phyloP scores from a whole-genome alignment of 805 yeast genomes.

The Candida golubevii region DNA sequence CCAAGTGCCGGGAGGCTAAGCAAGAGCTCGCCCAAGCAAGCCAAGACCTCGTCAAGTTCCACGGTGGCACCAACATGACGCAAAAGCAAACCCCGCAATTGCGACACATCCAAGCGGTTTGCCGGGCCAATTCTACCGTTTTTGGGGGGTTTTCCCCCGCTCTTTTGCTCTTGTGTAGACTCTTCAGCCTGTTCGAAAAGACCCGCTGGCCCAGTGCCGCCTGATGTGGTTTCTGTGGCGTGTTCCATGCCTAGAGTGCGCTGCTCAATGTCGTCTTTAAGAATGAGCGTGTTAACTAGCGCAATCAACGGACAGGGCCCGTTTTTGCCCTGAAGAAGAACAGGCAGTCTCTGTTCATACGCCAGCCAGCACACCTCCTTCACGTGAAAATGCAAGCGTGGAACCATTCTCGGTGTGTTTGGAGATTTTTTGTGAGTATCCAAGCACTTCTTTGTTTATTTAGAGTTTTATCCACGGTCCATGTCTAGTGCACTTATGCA shows the following conservation, averaged over 20 bases:
- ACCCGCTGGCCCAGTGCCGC: neutral
- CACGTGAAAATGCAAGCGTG: constrained; percentile 15
- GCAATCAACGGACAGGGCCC: constrained; percentile 91
- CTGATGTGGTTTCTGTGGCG: neutral
- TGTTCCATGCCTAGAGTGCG: constrained; percentile 2
- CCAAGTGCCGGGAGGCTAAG: constrained; percentile 17
- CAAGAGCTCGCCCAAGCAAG: constrained; percentile 46
- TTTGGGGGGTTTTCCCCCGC: neutral
- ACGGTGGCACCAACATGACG: constrained; percentile 8
- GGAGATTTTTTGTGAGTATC: too few species aligned
- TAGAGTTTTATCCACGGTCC: too few species aligned
- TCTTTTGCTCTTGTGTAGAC: neutral
- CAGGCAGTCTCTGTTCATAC: constrained; percentile 41
- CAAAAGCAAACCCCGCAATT: constrained; percentile 7
- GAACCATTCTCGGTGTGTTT: neutral
- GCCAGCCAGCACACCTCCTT: constrained; percentile 32
- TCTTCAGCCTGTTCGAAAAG: too few species aligned
- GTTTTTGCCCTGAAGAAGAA: constrained; percentile 71
- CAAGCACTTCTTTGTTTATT: too few species aligned
- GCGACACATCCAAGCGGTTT: constrained; percentile 1
- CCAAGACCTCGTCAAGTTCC: constrained; percentile 37
- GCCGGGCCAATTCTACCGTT: neutral
- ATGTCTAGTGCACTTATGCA: too few species aligned
- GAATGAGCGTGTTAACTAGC: constrained; percentile 61
- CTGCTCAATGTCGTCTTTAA: constrained; percentile 36